Conservation (phyloP, 495 filamentous ascomycete genomes). For the Podospora didyma region DNA sequence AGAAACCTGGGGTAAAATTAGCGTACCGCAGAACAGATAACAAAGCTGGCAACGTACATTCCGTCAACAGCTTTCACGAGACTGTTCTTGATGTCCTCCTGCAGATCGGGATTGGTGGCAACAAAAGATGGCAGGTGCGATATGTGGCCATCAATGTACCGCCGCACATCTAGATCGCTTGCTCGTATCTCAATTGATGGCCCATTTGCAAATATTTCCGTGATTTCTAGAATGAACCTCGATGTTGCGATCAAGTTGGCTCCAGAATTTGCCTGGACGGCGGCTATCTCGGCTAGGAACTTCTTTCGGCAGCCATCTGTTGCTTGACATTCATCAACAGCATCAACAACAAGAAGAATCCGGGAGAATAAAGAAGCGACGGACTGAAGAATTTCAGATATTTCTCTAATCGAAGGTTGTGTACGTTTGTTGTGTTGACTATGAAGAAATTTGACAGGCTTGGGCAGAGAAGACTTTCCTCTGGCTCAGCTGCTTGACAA, state of each 20-base stretch:
- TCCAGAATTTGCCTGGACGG: not conserved
- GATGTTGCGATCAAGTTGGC: not conserved
- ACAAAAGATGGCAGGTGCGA: no score
- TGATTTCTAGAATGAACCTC: no score
- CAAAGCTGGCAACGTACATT: no score
- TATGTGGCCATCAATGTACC: no score
- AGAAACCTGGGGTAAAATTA: no score
- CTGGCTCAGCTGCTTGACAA: not conserved
- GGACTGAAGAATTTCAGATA: not conserved
- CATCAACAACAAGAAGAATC: not conserved
- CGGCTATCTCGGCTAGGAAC: not conserved
- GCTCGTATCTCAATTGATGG: no score
- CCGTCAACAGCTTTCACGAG: no score
- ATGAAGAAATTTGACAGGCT: not conserved
- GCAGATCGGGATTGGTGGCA: no score
- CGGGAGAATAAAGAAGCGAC: not conserved
- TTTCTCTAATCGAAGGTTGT: not conserved
- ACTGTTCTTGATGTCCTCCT: no score
- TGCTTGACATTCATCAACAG: not conserved
- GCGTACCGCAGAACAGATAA: no score
- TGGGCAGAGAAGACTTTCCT: not conserved
- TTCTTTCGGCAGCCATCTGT: not conserved
- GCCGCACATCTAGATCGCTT: no score
- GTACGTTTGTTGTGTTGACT: not conserved
- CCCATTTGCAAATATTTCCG: no score